Evolutionary conservation across 208 protist genomes (phyloP).

Genomic region (Wallacemonas sp.): DNA sequence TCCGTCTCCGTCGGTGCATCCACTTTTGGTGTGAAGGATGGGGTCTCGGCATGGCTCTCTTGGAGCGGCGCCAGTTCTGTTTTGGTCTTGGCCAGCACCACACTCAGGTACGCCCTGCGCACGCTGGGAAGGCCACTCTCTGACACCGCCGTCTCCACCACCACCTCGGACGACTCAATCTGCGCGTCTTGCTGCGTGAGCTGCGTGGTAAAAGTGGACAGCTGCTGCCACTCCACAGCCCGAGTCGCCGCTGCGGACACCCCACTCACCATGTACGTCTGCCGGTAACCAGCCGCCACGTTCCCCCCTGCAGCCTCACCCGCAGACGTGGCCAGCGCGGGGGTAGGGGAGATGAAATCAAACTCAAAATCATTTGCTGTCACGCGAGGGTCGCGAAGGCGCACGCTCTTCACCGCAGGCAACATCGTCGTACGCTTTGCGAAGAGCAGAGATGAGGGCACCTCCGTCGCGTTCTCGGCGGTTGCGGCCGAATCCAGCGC

Average conservation of each 20-base stretch:
- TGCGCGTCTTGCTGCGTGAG: conserved; percentile 12
- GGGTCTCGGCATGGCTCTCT: too few species aligned
- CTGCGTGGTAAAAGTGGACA: neutral
- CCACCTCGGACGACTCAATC: conserved; percentile 39
- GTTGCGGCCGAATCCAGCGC: too few species aligned
- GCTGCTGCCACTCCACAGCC: neutral
- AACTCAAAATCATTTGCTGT: conserved; percentile 33
- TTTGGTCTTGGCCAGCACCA: conserved; percentile 25
- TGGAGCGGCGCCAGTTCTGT: too few species aligned
- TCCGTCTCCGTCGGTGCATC: neutral
- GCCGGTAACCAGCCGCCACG: neutral
- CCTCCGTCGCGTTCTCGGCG: neutral
- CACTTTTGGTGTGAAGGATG: too few species aligned
- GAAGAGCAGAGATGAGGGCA: conserved; percentile 23
- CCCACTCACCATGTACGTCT: neutral
- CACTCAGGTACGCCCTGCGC: conserved; percentile 46
- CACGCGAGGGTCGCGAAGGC: conserved; percentile 24
- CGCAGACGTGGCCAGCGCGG: neutral
- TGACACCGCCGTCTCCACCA: conserved; percentile 50
- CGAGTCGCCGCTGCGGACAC: neutral
- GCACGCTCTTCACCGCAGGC: conserved; percentile 27
- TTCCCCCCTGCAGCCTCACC: conserved; percentile 6
- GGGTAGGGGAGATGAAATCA: conserved; percentile 19
- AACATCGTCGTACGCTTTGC: conserved; percentile 20
- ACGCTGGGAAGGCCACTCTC: conserved; percentile 67